phyloP scores from a whole-genome alignment of 257 asterid genomes.

The Salvia hispanica region DNA sequence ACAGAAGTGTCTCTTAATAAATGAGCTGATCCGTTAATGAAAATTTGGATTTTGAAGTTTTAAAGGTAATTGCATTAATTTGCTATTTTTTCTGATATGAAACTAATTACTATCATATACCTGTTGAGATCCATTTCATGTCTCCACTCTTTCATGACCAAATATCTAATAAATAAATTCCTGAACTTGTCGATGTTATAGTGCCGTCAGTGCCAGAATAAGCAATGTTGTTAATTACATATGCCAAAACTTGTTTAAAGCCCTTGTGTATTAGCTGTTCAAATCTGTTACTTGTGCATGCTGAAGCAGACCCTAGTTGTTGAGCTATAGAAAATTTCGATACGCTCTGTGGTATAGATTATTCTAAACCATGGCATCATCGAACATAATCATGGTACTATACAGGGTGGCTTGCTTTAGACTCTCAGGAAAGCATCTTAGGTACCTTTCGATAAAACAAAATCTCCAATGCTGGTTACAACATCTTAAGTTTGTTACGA shows the following conservation, averaged over 20 bases:
- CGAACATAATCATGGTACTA: background rate
- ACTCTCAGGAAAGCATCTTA: background rate
- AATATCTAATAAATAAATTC: background rate
- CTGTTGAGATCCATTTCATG: background rate
- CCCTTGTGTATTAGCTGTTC: no score
- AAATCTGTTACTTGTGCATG: no score
- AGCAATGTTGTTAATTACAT: background rate
- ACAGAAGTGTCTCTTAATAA: conserved; percentile 2
- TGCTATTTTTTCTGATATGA: background rate
- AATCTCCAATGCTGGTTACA: background rate
- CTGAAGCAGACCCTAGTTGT: no score
- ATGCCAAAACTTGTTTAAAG: background rate
- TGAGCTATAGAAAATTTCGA: no score
- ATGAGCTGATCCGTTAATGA: background rate
- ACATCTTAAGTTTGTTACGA: background rate
- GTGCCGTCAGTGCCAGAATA: background rate
- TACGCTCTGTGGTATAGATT: no score
- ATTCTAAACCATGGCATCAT: no score
- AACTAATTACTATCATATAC: background rate
- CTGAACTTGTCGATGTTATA: background rate
- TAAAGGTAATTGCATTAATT: background rate
- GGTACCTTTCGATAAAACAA: background rate
- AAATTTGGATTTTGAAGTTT: background rate
- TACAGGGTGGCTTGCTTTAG: background rate
- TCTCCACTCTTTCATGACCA: background rate